Percentiles rank a stretch among this genome's conserved stretches.
Conservation (phyloP, 1,284 basidiomycete species). For the Coniferiporia weirii region DNA sequence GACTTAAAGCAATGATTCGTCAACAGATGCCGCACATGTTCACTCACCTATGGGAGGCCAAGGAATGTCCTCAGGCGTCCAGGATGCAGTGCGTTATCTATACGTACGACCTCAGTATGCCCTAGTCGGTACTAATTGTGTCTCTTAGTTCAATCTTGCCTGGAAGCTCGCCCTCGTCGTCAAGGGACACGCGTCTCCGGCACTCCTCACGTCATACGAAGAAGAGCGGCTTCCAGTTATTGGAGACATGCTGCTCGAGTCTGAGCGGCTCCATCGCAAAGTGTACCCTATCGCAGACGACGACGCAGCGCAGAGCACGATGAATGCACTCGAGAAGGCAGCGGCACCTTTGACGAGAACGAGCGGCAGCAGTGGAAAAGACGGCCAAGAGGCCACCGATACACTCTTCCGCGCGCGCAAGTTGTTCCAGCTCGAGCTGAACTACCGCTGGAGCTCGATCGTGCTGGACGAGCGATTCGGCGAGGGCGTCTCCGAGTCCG, state of each 20-base stretch:
- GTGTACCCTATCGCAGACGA: neutral
- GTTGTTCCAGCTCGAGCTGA: conserved; percentile 21
- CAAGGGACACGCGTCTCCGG: conserved; percentile 15
- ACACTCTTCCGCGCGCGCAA: conserved; percentile 7
- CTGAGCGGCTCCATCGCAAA: neutral
- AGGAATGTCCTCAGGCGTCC: conserved; percentile 36
- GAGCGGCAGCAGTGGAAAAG: neutral
- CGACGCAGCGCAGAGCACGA: neutral
- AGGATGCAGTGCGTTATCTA: conserved; percentile 33
- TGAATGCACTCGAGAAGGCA: neutral
- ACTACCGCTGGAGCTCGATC: conserved; percentile 23
- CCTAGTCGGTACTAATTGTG: neutral
- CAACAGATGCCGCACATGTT: conserved; percentile 36
- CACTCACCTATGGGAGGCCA: conserved; percentile 45
- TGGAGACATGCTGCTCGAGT: neutral
- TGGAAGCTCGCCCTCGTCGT: conserved; percentile 32
- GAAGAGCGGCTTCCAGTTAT: neutral
- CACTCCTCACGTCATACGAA: conserved; percentile 10
- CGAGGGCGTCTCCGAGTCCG: neutral
- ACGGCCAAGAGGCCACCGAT: neutral
- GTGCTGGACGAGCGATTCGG: conserved; percentile 17
- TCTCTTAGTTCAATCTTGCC: conserved; percentile 22
- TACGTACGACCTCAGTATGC: neutral
- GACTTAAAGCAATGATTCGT: neutral
- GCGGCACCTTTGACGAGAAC: neutral